Evolutionary conservation across 2,329 filamentous ascomycete genomes (phyloP).

Genomic region (Aspergillus sp.): DNA sequence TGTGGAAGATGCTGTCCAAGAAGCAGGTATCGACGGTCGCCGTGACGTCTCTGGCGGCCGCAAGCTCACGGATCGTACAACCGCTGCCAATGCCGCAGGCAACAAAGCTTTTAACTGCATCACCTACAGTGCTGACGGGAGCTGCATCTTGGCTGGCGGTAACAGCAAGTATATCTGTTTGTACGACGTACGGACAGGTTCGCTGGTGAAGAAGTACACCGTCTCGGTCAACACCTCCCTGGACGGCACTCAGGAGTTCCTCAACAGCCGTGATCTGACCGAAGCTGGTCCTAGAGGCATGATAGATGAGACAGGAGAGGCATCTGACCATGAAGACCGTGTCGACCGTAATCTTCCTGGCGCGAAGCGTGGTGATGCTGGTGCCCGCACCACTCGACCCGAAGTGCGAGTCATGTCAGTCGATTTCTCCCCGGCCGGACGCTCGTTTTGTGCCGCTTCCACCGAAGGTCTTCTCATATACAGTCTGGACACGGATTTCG

Average conservation of each 20-base stretch:
- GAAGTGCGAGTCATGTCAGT: constrained; percentile 84
- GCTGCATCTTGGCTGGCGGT: constrained; percentile 83
- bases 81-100: constrained; percentile 84
- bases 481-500: constrained; percentile 76
- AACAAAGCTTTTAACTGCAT: constrained; percentile 90
- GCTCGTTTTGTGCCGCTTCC: constrained; percentile 89
- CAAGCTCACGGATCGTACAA: constrained; percentile 81
- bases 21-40: constrained; percentile 81
- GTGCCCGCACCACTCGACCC: constrained; percentile 70
- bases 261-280: constrained; percentile 88
- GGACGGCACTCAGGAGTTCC: constrained; percentile 92
- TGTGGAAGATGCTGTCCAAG: constrained; percentile 80
- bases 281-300: constrained; percentile 82
- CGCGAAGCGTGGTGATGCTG: constrained; percentile 82
- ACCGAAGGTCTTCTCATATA: constrained; percentile 95
- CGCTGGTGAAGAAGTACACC: constrained; percentile 90
- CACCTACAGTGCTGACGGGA: constrained; percentile 87
- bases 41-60: constrained; percentile 91
- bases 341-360: constrained; percentile 79
- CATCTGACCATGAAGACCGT: constrained; percentile 83
- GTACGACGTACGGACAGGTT: constrained; percentile 91
- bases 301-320: constrained; percentile 85
- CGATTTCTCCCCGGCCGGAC: constrained; percentile 83
- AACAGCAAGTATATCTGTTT: constrained; percentile 99
- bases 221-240: constrained; percentile 94